A percentile compares a stretch with the other conserved stretches of the same genome.
These are phyloP conservation scores for Penicillium silybi DNA, from an alignment of 495 filamentous ascomycete species.

Conservation along the genomic window DNA sequence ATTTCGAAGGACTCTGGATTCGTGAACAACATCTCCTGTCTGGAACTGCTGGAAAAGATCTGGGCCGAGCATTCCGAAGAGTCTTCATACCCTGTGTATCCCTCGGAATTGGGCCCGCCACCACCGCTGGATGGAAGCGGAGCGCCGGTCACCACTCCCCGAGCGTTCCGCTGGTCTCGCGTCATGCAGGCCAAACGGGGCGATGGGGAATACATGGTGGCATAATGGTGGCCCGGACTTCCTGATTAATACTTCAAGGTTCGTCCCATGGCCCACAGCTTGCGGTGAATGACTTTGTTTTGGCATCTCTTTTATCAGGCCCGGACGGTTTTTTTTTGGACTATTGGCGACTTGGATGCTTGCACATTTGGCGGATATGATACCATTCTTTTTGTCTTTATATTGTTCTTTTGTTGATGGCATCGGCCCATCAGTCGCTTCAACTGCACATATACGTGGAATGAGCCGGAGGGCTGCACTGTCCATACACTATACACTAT, in stretches of 20 bases:
- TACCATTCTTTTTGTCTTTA: constrained; percentile 13
- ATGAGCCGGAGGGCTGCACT: background rate
- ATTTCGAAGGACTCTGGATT: constrained; percentile 87
- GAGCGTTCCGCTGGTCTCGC: constrained; percentile 71
- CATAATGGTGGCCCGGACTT: constrained; percentile 35
- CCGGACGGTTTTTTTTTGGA: constrained; percentile 5
- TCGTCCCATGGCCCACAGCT: background rate
- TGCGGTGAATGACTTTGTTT: background rate
- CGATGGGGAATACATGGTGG: constrained; percentile 85
- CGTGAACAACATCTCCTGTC: constrained; percentile 82
- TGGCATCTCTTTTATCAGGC: background rate
- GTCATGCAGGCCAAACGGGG: constrained; percentile 63
- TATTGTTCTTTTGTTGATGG: background rate
- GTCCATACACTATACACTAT: background rate
- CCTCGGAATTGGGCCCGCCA: constrained; percentile 13
- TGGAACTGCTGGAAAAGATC: constrained; percentile 80
- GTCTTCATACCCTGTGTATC: constrained; percentile 15
- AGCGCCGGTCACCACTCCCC: constrained; percentile 18
- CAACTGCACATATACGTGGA: background rate
- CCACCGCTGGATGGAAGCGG: constrained; percentile 17
- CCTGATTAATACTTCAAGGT: background rate
- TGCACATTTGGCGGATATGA: constrained; percentile 17
- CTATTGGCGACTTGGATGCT: constrained; percentile 12
- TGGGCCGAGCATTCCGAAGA: constrained; percentile 58
- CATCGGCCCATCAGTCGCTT: background rate